phyloP scores from a whole-genome alignment of 1,139 yeast species.

The Hemisphaericaspora lyxosophila region DNA sequence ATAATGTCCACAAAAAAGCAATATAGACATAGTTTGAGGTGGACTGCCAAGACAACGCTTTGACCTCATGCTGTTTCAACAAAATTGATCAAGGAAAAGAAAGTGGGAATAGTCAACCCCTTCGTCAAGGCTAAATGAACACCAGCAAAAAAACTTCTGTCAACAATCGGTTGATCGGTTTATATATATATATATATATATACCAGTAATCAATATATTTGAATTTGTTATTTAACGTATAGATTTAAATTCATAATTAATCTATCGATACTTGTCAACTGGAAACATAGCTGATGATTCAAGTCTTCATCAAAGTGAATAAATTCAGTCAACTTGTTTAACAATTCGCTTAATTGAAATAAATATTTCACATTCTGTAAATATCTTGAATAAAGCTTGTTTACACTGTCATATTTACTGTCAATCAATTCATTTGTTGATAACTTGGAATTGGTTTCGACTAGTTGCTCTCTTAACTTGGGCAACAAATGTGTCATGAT shows the following conservation, averaged over 20 bases:
- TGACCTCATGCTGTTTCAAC: too few relatives aligned
- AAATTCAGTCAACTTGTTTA: conserved; percentile 4
- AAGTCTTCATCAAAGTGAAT: conserved; percentile 6
- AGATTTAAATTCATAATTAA: neutral
- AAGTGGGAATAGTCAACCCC: too few relatives aligned
- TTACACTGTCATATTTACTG: conserved; percentile 6
- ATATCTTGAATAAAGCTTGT: conserved; percentile 7
- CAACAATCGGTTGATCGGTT: too few relatives aligned
- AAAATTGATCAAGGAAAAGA: too few relatives aligned
- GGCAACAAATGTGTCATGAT: conserved; percentile 31
- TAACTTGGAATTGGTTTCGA: conserved; percentile 7
- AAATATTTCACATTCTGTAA: conserved; percentile 5
- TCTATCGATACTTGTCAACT: conserved; percentile 1
- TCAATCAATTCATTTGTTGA: conserved; percentile 5
- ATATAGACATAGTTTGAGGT: too few relatives aligned
- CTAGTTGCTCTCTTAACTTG: conserved; percentile 24
- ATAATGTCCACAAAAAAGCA: too few relatives aligned
- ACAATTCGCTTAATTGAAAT: conserved; percentile 6
- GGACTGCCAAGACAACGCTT: too few relatives aligned
- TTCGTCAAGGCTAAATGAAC: too few relatives aligned
- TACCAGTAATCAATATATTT: too few relatives aligned
- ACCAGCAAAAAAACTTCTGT: too few relatives aligned
- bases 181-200: neutral
- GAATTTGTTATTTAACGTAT: neutral
- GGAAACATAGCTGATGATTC: conserved; percentile 1